Evolutionary conservation across 1,284 basidiomycete species (phyloP), one percentile per base, ranked within the genome.

Genomic region (Ustilago crameri): DNA sequence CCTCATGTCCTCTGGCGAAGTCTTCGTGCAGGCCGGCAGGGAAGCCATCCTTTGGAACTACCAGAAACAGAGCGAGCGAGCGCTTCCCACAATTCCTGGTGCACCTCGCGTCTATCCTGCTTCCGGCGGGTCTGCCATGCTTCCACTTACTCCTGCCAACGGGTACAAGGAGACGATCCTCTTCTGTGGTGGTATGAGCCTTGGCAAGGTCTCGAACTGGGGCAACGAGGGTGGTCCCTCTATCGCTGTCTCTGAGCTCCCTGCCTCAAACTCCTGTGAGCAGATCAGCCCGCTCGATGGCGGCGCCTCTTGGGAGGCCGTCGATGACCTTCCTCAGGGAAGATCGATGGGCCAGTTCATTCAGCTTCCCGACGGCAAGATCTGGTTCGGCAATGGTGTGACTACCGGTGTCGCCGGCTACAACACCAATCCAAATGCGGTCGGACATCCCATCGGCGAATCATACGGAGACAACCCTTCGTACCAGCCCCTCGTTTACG

Each of bases 381-480:
- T 79, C 35, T 73, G 67, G 70, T 79, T 80, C 61, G 69, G 70
- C 35, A 80, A 78, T 51, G 79, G 79, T 26, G 78, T 69, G 38
- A 73, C 57, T n/a, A 80, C 65, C 12, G 79, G 79, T 34, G 76
- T 75, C 9, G 78, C 75, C 12, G 79, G 78, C 38, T 80, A 79
- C 64, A 76, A 49, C 35, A 66, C 64, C 44, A 53, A 77, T 41
- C 61, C 74, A 1, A 55, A 73, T 35, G 32, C 59, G 26, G 58
- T 42, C 3, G 78, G 79, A 27, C 44, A 65, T 30, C 79, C 80
- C 8, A 57, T 82, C 12, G 83, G 82, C 20, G 72, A 82, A 42
- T 79, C 79, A 12, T 84, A 65, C 54, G 74, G 68, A n/a, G 79
- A 81, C 61, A 71, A 78, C 50, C 78, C 79, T 0, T 66, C 61